phyloP scores from a whole-genome alignment of 2,329 filamentous ascomycete species.

The Trichoderma polysporum region DNA sequence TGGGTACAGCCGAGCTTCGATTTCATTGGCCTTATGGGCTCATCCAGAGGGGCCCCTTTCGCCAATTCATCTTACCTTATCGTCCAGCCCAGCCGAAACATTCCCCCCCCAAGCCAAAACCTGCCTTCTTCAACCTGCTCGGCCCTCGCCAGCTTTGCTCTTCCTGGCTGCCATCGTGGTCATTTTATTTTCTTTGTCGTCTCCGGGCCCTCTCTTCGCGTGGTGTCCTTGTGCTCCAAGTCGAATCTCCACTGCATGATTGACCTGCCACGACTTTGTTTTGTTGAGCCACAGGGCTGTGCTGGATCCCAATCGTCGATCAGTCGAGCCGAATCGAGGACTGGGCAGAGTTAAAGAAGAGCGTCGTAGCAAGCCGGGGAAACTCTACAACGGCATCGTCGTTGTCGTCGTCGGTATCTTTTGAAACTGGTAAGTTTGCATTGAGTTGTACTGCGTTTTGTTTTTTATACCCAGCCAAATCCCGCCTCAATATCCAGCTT shows the following conservation, averaged over 20 bases:
- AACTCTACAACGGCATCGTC: neutral
- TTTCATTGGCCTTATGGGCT: constrained; percentile 13
- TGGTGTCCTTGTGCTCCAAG: constrained; percentile 16
- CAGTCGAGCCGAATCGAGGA: neutral
- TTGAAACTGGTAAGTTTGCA: neutral
- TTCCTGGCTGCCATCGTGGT: constrained; percentile 16
- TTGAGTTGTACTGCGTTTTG: neutral
- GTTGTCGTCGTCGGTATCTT: neutral
- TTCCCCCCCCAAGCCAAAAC: constrained; percentile 5
- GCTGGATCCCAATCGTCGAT: neutral
- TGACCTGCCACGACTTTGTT: neutral
- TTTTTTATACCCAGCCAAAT: neutral
- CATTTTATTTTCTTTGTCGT: neutral
- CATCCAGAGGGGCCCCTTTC: constrained; percentile 14
- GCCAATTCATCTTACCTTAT: constrained; percentile 14
- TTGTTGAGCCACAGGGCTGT: neutral
- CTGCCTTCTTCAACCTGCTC: constrained; percentile 16
- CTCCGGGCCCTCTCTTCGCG: neutral
- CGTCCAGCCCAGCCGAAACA: constrained; percentile 4
- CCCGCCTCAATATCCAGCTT: neutral
- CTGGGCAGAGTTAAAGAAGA: neutral
- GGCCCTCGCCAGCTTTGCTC: neutral
- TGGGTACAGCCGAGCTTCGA: neutral
- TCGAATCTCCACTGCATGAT: constrained; percentile 15
- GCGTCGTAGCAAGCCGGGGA: neutral